Conservation (phyloP, 495 filamentous ascomycete species). For the Aspergillus indologenus region DNA sequence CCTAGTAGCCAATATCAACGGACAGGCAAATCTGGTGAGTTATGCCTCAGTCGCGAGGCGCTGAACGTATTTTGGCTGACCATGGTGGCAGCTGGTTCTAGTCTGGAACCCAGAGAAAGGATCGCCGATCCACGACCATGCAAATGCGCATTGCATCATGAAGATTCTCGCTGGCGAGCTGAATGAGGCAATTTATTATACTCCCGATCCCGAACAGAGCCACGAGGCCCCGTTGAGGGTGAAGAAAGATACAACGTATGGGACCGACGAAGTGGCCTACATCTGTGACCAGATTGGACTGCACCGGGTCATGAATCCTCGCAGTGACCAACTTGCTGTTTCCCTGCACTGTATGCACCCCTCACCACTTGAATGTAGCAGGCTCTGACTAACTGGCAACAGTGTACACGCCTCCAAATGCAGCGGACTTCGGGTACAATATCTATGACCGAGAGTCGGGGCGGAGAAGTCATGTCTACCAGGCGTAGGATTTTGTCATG, state of each 20-base stretch:
- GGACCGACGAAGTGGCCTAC: conserved; percentile 65
- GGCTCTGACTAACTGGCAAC: not conserved
- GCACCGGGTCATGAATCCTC: conserved; percentile 74
- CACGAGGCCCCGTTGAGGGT: conserved; percentile 22
- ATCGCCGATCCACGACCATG: conserved; percentile 81
- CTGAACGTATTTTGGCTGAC: conserved; percentile 1
- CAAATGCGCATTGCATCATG: conserved; percentile 73
- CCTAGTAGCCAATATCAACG: conserved; percentile 38
- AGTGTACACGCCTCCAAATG: conserved; percentile 86
- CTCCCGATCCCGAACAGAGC: conserved; percentile 46
- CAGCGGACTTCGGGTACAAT: conserved; percentile 70
- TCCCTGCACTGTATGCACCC: conserved; percentile 66
- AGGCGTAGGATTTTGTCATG: conserved; percentile 21
- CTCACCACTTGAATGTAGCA: not conserved
- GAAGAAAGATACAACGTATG: conserved; percentile 29
- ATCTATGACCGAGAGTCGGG: conserved; percentile 70
- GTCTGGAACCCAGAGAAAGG: conserved; percentile 85
- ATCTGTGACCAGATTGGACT: conserved; percentile 80
- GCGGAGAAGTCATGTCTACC: conserved; percentile 36
- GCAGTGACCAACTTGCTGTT: conserved; percentile 65
- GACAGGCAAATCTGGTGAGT: conserved; percentile 35
- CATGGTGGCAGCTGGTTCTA: conserved; percentile 60
- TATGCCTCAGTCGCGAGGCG: not conserved
- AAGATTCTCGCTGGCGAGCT: conserved; percentile 55
- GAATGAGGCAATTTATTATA: conserved; percentile 70